These are phyloP conservation scores for Eremomyces bilateralis DNA, from an alignment of 495 filamentous ascomycete genomes.

Conservation along the genomic window DNA sequence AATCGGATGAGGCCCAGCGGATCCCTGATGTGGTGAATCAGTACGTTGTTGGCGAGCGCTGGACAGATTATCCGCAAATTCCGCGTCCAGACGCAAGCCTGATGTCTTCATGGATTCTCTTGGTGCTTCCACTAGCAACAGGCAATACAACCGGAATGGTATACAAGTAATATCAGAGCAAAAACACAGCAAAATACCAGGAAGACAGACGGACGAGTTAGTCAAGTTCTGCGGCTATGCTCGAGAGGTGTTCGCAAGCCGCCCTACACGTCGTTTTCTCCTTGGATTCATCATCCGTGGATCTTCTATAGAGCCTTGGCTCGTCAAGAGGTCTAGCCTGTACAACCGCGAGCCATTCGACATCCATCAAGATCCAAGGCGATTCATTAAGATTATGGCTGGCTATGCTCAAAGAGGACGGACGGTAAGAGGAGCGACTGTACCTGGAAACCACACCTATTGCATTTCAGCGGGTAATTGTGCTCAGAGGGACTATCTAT, in stretches of 20 bases:
- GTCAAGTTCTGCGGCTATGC: slow-evolving; percentile 1
- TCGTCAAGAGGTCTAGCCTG: slow-evolving; percentile 24
- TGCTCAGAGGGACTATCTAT: slow-evolving; percentile 7
- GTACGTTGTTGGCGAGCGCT: slow-evolving; percentile 2
- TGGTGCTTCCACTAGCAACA: slow-evolving; percentile 1
- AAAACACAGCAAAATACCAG: slow-evolving; percentile 9
- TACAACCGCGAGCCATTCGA: slow-evolving; percentile 22
- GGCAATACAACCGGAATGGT: slow-evolving; percentile 4
- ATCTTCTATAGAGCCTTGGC: slow-evolving; percentile 19
- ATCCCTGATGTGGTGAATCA: slow-evolving; percentile 4
- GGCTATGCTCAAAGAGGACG: slow-evolving; percentile 14
- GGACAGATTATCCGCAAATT: slow-evolving; percentile 6
- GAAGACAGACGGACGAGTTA: slow-evolving; percentile 1
- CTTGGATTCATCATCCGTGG: slow-evolving; percentile 21
- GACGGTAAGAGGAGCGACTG: slow-evolving; percentile 4
- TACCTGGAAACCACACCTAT: slow-evolving; percentile 4
- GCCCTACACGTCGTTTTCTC: slow-evolving; percentile 17
- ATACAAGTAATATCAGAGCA: slow-evolving; percentile 13
- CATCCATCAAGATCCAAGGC: slow-evolving; percentile 17
- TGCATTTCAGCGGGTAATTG: slow-evolving; percentile 5
- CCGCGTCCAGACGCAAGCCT: slow-evolving; percentile 3
- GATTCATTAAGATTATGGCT: slow-evolving; percentile 15
- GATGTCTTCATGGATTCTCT: slow-evolving; percentile 5
- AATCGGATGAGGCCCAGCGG: slow-evolving; percentile 3
- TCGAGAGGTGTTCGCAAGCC: slow-evolving; percentile 3